phyloP scores from a whole-genome alignment of 2,329 filamentous ascomycete species.

The Cryphonectria nitschkei region DNA sequence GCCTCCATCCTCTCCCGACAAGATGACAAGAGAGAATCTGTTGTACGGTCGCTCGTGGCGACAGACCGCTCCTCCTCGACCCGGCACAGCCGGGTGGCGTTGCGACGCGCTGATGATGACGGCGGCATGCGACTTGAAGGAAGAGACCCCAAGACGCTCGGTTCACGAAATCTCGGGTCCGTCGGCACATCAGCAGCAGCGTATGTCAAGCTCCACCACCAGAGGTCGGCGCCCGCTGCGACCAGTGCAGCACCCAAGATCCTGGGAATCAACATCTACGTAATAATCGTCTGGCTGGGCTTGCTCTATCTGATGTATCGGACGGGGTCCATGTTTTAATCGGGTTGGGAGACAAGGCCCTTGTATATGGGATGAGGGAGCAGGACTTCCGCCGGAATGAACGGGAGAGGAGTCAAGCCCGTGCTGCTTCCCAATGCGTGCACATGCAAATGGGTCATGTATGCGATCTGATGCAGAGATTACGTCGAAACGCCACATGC shows the following conservation, averaged over 20 bases:
- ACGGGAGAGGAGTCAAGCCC: background rate
- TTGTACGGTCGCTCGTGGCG: background rate
- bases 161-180: background rate
- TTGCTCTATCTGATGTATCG: constrained; percentile 25
- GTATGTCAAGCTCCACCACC: background rate
- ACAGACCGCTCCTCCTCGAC: background rate
- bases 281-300: constrained; percentile 20
- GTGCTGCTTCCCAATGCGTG: background rate
- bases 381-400: background rate
- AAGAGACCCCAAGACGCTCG: background rate
- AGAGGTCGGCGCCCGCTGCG: background rate
- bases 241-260: constrained; percentile 21
- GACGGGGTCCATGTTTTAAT: constrained; percentile 23
- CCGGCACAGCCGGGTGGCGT: background rate
- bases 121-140: no score
- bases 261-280: constrained; percentile 18
- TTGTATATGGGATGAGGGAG: background rate
- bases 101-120: background rate
- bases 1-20: background rate
- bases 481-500: background rate
- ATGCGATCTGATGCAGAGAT: background rate
- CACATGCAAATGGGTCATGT: background rate
- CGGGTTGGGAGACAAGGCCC: background rate
- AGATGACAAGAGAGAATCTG: background rate
- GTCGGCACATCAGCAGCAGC: background rate